These are phyloP conservation scores for Blastocystis sp. DNA, from an alignment of 352 stramenopile genomes.

Conservation along the genomic window DNA sequence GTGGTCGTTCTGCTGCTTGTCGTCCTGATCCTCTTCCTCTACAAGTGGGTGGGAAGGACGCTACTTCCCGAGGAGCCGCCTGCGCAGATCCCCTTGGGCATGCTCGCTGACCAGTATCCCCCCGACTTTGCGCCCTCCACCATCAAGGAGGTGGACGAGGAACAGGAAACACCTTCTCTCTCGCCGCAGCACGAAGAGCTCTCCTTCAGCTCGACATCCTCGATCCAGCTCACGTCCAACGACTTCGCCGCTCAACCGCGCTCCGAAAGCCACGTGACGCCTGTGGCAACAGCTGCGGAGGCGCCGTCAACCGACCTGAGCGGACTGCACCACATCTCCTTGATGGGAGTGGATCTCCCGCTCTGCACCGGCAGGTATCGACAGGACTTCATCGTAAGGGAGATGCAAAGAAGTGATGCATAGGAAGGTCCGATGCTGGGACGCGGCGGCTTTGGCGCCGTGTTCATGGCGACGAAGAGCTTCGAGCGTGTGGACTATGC, in stretches of 20 bases:
- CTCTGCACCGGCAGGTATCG: constrained; percentile 32
- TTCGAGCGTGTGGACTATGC: constrained; percentile 65
- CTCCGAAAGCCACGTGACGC: not conserved
- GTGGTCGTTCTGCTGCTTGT: not conserved
- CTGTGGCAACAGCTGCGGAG: not conserved
- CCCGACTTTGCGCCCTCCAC: not conserved
- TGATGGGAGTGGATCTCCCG: constrained; percentile 1
- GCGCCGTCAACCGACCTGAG: not conserved
- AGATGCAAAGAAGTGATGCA: not conserved
- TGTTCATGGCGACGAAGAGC: constrained; percentile 73
- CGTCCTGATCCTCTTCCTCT: not conserved
- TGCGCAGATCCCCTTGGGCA: not conserved
- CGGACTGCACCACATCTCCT: not conserved
- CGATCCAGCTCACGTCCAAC: not conserved
- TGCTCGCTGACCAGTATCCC: not conserved
- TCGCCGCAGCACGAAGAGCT: not conserved
- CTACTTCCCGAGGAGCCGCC: too few relatives aligned
- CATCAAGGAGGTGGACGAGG: not conserved
- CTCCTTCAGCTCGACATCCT: not conserved
- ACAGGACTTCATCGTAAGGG: constrained; percentile 15
- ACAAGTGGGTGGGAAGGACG: not conserved
- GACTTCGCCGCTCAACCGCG: not conserved
- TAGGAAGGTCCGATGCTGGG: constrained; percentile 62
- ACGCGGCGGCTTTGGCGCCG: constrained; percentile 73
- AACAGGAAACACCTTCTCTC: not conserved